Evolutionary conservation across 106 monocot genomes (phyloP), one percentile per base, ranked within the genome.

Genomic region (Narthecium ossifragum): DNA sequence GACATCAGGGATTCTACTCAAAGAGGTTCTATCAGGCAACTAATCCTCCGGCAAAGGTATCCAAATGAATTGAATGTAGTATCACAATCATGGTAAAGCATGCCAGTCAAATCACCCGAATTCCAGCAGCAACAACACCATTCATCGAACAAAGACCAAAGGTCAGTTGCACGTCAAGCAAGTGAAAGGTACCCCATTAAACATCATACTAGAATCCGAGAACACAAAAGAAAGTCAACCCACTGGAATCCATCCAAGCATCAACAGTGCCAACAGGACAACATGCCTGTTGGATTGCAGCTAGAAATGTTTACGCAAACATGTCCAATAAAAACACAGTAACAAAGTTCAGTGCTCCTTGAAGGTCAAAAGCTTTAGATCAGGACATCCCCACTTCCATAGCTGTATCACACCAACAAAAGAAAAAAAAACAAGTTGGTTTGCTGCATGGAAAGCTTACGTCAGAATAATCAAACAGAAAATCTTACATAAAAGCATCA

Each of bases 161-260:
- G 15, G 10, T 24, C 11, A 5, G 17, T 33, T 26, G 20, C 36
- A 32, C 27, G 5, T 37, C 23, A 72, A 72, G 57, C 63, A 72
- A 57, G 48, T n/a, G 31, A 29, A 46, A 55, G 45, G 23, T 26
- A 49, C 48, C 40, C 26, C 34, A 50, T 57, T 30, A 64, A 54
- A 47, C 18, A 63, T 49, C 49, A 40, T 29, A 59, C 21, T 34
- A 63, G 37, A 43, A 70, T 70, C 70, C 51, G 31, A 64, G 40
- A 46, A 34, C 26, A 56, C 63, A 24, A 32, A 72, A 46, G 49
- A 43, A 13, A 64, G 46, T 72, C 32, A 31, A n/a, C 32, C 33
- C 12, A 38, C 36, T 8, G 2, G 25, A 3, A 56, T 9, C 17
- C 58, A 8, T 1, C 7, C 5, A 58, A 58, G 5, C 6, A 58